Percentiles rank a stretch among this genome's conserved stretches.
Evolutionary conservation across 75 land plant genomes (phyloP).

Genomic region (Picea glauca): DNA sequence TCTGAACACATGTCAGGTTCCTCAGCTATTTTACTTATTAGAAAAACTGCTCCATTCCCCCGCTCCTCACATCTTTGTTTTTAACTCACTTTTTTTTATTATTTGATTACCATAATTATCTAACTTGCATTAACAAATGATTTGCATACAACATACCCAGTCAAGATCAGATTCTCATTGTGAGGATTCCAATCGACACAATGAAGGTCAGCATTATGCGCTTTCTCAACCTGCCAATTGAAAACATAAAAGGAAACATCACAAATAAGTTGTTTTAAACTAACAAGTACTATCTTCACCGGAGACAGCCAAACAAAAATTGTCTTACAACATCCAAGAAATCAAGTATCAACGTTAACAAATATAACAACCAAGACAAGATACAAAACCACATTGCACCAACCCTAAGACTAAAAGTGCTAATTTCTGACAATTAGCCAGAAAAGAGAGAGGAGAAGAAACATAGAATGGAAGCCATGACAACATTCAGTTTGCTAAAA

Average conservation of each 20-base stretch:
- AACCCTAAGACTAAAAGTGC: neutral
- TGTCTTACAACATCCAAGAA: neutral
- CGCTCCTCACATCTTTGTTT: too few species aligned
- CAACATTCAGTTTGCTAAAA: too few species aligned
- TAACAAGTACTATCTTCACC: too few species aligned
- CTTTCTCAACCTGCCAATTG: conserved; percentile 74
- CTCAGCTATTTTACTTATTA: too few species aligned
- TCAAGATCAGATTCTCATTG: conserved; percentile 75
- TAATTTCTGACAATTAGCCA: neutral
- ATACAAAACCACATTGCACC: neutral
- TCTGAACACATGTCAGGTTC: too few species aligned
- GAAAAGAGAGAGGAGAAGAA: too few species aligned
- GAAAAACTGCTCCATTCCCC: too few species aligned
- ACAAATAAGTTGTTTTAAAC: neutral
- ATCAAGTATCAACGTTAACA: too few species aligned
- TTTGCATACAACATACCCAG: conserved; percentile 56
- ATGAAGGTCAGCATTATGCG: conserved; percentile 95
- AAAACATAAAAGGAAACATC: neutral
- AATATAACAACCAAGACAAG: neutral
- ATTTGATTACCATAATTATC: neutral
- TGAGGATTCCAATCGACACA: conserved; percentile 98
- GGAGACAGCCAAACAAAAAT: neutral
- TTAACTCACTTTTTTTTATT: neutral
- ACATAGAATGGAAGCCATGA: too few species aligned
- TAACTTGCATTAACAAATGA: neutral